These are phyloP conservation scores for Magnusiomyces paraingens DNA, from an alignment of 1,139 yeast species.

Conservation along the genomic window DNA sequence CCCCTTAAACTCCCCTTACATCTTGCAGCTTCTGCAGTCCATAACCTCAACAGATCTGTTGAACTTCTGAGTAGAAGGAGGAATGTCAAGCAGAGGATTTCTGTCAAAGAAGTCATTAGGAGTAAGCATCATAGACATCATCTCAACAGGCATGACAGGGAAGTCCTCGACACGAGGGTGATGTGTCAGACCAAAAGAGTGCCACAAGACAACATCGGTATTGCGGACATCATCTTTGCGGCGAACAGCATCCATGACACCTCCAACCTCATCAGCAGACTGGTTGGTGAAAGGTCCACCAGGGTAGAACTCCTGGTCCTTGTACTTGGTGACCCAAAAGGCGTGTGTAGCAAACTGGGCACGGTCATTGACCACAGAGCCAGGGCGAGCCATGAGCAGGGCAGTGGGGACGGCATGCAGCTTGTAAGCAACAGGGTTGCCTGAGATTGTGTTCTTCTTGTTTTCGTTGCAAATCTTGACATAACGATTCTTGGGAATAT, in stretches of 20 bases:
- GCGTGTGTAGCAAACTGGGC: slow-evolving; percentile 71
- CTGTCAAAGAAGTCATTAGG: slow-evolving; percentile 76
- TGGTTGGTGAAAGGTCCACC: slow-evolving; percentile 81
- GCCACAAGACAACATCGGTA: slow-evolving; percentile 80
- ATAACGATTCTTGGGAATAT: slow-evolving; percentile 69
- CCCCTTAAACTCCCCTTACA: slow-evolving; percentile 16
- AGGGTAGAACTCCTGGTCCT: slow-evolving; percentile 61
- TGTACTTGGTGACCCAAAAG: slow-evolving; percentile 69
- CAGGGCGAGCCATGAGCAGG: slow-evolving; percentile 60
- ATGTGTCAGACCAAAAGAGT: slow-evolving; percentile 81
- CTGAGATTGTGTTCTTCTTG: slow-evolving; percentile 66
- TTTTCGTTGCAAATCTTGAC: slow-evolving; percentile 71
- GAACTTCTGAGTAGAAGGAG: slow-evolving; percentile 63
- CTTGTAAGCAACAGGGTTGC: slow-evolving; percentile 79
- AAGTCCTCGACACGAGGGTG: slow-evolving; percentile 85
- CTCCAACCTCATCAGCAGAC: slow-evolving; percentile 56
- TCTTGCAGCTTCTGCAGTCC: slow-evolving; percentile 32
- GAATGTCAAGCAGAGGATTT: slow-evolving; percentile 80
- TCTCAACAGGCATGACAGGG: slow-evolving; percentile 91
- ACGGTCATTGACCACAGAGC: slow-evolving; percentile 56
- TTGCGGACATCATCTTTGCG: slow-evolving; percentile 69
- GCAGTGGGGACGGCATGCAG: slow-evolving; percentile 71
- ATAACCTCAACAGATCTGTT: slow-evolving; percentile 57
- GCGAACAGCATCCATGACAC: slow-evolving; percentile 56
- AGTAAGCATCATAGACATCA: slow-evolving; percentile 56